Evolutionary conservation across 1,139 yeast genomes (phyloP).

Genomic region (Diutina ranongensis): DNA sequence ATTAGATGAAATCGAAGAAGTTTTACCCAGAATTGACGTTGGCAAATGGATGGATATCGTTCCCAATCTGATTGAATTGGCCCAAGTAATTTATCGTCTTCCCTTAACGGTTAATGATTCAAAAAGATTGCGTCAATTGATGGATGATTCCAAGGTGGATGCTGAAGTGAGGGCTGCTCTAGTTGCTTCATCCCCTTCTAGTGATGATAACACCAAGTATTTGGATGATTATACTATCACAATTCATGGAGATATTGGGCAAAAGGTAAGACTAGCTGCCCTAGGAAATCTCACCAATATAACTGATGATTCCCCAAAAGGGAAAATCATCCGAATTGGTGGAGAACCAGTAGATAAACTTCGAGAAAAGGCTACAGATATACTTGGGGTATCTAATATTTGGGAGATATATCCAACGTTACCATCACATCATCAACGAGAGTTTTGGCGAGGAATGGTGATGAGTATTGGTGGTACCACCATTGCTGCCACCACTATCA

Average conservation of each 20-base stretch:
- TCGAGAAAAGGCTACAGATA: neutral
- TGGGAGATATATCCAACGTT: neutral
- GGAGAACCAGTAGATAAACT: neutral
- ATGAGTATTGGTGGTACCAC: neutral
- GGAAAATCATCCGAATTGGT: neutral
- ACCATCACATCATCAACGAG: neutral
- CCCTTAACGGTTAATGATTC: neutral
- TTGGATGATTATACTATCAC: conserved; percentile 3
- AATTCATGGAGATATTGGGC: conserved; percentile 1
- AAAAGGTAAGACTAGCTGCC: neutral
- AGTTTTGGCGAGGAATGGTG: neutral
- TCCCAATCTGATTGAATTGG: neutral
- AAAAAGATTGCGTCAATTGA: neutral
- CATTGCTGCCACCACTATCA: neutral
- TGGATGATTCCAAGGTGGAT: neutral
- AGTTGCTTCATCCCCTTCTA: neutral
- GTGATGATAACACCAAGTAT: neutral
- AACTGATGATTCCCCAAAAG: neutral
- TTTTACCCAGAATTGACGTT: no score
- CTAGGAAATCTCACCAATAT: neutral
- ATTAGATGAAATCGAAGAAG: no score
- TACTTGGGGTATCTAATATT: neutral
- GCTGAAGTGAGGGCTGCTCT: neutral
- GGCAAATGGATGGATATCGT: neutral
- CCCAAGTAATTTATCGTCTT: neutral